Conservation (phyloP, 1,284 basidiomycete genomes). For the Pholiota adiposa region DNA sequence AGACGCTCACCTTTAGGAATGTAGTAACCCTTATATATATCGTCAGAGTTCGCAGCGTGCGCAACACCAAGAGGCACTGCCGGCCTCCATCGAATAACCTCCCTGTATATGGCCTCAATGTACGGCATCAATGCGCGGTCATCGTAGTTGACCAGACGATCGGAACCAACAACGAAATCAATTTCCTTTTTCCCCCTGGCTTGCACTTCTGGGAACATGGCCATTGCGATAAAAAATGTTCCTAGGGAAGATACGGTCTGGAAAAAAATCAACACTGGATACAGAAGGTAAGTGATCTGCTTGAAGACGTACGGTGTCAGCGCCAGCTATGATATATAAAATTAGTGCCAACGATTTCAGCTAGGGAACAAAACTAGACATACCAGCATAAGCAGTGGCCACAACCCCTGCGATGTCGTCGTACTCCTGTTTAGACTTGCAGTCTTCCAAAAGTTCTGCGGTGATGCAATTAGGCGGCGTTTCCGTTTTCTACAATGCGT, state of each 20-base stretch:
- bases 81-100: constrained; percentile 4
- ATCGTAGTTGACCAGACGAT: background rate
- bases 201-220: background rate
- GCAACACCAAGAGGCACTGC: background rate
- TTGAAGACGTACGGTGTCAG: background rate
- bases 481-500: background rate
- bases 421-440: background rate
- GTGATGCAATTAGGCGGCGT: background rate
- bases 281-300: background rate
- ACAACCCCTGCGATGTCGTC: background rate
- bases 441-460: background rate
- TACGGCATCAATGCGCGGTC: background rate
- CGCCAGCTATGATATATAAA: background rate
- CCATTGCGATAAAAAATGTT: background rate
- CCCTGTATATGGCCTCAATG: constrained; percentile 2
- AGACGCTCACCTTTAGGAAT: background rate
- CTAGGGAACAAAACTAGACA: background rate
- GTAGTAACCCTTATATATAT: constrained; percentile 6
- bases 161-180: background rate
- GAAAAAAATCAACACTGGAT: background rate
- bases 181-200: background rate
- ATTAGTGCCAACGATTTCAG: background rate
- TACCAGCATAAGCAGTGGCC: background rate
- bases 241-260: background rate
- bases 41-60: background rate